Evolutionary conservation across 176 grass and related monocot genomes (phyloP).

Genomic region (Musa itinerans): DNA sequence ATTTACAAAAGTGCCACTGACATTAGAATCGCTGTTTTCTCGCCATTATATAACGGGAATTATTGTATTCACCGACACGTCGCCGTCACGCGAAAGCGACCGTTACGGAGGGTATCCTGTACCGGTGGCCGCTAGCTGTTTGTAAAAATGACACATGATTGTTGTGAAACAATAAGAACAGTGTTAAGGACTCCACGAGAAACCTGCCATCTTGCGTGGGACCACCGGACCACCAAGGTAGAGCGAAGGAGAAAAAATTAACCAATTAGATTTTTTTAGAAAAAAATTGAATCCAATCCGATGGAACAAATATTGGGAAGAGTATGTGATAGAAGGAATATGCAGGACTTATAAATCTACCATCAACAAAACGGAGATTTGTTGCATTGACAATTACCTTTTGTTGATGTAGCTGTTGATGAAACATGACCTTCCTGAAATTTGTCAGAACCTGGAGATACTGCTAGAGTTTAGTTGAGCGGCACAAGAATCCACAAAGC

Average conservation of each 20-base stretch:
- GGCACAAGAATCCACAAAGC: slow-evolving; percentile 7
- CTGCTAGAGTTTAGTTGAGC: slow-evolving; percentile 49
- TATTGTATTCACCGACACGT: neutral
- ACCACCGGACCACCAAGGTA: no score
- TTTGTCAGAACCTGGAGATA: slow-evolving; percentile 42
- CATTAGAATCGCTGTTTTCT: no score
- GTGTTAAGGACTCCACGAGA: no score
- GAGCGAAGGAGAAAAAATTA: no score
- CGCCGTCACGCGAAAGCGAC: slow-evolving; percentile 14
- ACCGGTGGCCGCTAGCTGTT: no score
- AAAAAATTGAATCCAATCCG: no score
- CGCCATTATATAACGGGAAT: no score
- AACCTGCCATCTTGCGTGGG: no score
- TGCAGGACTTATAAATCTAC: neutral
- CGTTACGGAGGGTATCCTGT: neutral
- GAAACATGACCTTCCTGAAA: slow-evolving; percentile 38
- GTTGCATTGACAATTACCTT: slow-evolving; percentile 39
- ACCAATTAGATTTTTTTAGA: no score
- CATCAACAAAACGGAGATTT: neutral
- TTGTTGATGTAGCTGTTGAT: slow-evolving; percentile 42
- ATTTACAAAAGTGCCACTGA: slow-evolving; percentile 11
- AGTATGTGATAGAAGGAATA: neutral
- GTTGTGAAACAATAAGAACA: no score
- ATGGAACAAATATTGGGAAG: neutral
- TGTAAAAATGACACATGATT: no score